These are phyloP conservation scores for Fusarium praegraminearum DNA, from an alignment of 2,329 filamentous ascomycete genomes.

Conservation along the genomic window DNA sequence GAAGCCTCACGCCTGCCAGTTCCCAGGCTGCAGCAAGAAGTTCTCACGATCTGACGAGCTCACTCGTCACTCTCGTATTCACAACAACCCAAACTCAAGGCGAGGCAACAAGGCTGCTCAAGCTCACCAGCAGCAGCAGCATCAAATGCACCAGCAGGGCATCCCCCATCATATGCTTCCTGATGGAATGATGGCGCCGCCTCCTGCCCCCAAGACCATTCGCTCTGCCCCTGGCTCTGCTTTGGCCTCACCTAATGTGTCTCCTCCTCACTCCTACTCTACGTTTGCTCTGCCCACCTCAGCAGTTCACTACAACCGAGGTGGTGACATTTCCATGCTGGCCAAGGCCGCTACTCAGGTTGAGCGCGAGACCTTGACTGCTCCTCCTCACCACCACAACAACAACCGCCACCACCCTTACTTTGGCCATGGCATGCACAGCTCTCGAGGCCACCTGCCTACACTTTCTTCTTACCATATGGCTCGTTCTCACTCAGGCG, in stretches of 20 bases:
- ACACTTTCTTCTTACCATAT: constrained; percentile 92
- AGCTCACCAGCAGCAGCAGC: constrained; percentile 55
- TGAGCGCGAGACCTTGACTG: constrained; percentile 66
- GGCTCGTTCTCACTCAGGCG: constrained; percentile 87
- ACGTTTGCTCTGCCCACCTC: constrained; percentile 69
- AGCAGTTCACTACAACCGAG: constrained; percentile 64
- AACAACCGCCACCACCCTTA: constrained; percentile 66
- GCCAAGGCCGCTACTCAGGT: constrained; percentile 71
- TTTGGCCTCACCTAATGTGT: constrained; percentile 93
- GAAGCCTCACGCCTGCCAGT: constrained; percentile 97
- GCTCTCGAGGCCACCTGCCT: constrained; percentile 73
- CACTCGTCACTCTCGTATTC: constrained; percentile 96
- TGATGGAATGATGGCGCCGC: constrained; percentile 82
- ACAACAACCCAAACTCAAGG: constrained; percentile 98
- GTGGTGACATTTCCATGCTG: constrained; percentile 69
- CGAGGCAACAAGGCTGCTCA: constrained; percentile 83
- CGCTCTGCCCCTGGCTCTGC: constrained; percentile 90
- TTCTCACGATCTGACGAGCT: constrained; percentile 97
- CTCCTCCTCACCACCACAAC: constrained; percentile 57
- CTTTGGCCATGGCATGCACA: constrained; percentile 62
- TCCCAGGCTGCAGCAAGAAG: constrained; percentile 94
- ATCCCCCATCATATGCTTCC: constrained; percentile 60
- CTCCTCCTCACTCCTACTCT: constrained; percentile 89
- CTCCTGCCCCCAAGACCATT: constrained; percentile 79
- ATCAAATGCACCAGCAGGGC: constrained; percentile 56